phyloP scores from a whole-genome alignment of 495 filamentous ascomycete genomes.

The Aspergillus campestris region DNA sequence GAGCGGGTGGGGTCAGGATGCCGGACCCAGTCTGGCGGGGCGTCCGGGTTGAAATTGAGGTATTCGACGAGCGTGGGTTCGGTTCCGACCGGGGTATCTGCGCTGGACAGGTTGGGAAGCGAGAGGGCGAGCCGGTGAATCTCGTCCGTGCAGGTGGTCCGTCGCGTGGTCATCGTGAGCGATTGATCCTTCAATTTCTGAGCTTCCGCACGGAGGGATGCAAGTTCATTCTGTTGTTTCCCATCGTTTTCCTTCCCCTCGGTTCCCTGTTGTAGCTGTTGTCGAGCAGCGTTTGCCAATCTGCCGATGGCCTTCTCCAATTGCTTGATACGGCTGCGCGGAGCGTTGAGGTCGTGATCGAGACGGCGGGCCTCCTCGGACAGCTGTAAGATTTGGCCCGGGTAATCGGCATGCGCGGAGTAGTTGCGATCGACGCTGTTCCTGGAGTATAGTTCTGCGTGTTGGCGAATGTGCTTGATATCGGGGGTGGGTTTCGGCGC shows the following conservation, averaged over 20 bases:
- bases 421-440: constrained; percentile 88
- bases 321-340: constrained; percentile 32
- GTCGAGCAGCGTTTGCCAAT: constrained; percentile 20
- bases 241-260: constrained; percentile 1
- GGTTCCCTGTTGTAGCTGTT: constrained; percentile 7
- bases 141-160: constrained; percentile 50
- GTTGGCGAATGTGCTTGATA: constrained; percentile 81
- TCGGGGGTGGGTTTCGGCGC: constrained; percentile 76
- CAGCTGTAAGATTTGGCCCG: constrained; percentile 59
- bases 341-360: constrained; percentile 29
- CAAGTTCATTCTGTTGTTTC: constrained; percentile 11
- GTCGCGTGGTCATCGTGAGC: constrained; percentile 47
- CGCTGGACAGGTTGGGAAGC: constrained; percentile 79
- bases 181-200: constrained; percentile 60
- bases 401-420: constrained; percentile 51
- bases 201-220: constrained; percentile 51
- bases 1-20: constrained; percentile 45
- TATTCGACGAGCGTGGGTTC: constrained; percentile 52
- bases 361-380: constrained; percentile 55
- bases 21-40: constrained; percentile 36
- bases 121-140: constrained; percentile 67
- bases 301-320: constrained; percentile 34
- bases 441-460: constrained; percentile 64
- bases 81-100: constrained; percentile 63
- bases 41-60: constrained; percentile 66